Evolutionary conservation across 305 asterid species (phyloP).

Genomic region (Fraxinus xanthoxyloides): DNA sequence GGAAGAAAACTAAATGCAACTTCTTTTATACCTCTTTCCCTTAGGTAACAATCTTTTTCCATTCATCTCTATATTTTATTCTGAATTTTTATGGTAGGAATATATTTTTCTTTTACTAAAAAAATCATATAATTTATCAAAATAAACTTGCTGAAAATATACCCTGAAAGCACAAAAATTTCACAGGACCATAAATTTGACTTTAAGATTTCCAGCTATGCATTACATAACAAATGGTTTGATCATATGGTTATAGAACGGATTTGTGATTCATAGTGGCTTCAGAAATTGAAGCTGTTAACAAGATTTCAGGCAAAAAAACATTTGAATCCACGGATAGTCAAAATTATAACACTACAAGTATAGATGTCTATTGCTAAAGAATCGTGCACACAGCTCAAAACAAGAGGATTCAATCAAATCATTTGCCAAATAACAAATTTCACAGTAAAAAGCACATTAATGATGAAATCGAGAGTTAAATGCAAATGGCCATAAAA

Average conservation of each 20-base stretch:
- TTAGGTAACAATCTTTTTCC: neutral
- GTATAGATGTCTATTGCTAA: neutral
- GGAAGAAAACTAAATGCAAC: neutral
- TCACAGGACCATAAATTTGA: neutral
- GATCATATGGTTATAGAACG: neutral
- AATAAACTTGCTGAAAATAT: neutral
- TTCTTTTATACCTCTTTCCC: neutral
- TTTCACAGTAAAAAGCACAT: constrained; percentile 10
- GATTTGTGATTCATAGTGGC: neutral
- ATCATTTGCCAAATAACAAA: neutral
- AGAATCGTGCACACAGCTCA: neutral
- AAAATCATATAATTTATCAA: neutral
- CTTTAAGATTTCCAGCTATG: neutral
- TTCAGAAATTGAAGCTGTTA: neutral
- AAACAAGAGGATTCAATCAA: neutral
- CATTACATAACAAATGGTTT: neutral
- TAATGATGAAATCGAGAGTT: neutral
- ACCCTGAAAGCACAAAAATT: neutral
- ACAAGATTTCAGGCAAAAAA: neutral
- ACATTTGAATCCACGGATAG: neutral
- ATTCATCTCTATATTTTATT: neutral
- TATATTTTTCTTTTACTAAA: neutral
- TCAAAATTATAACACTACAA: neutral
- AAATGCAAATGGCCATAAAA: neutral
- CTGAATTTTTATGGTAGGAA: neutral